Base-by-base conservation (phyloP, 345 rosid species). In the Eutrema japonicum region DNA sequence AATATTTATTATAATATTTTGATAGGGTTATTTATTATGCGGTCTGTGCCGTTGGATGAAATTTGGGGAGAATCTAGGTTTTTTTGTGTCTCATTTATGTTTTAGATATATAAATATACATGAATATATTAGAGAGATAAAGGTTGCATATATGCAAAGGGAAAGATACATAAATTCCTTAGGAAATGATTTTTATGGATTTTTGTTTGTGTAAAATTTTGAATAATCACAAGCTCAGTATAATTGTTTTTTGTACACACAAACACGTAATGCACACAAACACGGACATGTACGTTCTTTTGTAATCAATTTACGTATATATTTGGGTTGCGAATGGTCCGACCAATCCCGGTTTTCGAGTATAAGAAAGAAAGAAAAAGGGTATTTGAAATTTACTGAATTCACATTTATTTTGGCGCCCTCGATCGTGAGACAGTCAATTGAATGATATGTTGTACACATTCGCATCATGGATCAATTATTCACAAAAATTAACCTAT, bases 21-120 rank as follows among this genome's bases (percentile, higher is more conserved):
- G 59, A 60, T 66, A 66, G 73, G 65, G 64, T 3, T 65, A 77
- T 77, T 71, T 66, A 71, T 72, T 66, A 72, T 58, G 64, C 43
- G 57, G 56, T 66, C 42, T 77, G 68, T 64, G 77, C 77, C 77
- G 73, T 77, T 77, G 77, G 77, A 77, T 72, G 77, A 59, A 51
- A 11, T 65, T 59, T 71, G 52, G 57, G 73, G 81, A 51, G 73
- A 72, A 72, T 59, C 73, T 65, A 77, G 77, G 81, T 72, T 72
- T 77, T 58, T 65, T 30, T 8, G 58, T 51, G 18, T 72, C 9
- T 57, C 60, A 65, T 71, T 63, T 57, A 64, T 58, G 68, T 26
- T 41, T 38, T 77, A 51, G 22, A 42, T 37, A 58, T 37, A 58
- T 65, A 64, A 37, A 63, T 38, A 16, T 54, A 61, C 40, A 13